These are phyloP conservation scores for Coprinopsis cinerea DNA, from an alignment of 768 basidiomycete genomes.

Conservation along the genomic window DNA sequence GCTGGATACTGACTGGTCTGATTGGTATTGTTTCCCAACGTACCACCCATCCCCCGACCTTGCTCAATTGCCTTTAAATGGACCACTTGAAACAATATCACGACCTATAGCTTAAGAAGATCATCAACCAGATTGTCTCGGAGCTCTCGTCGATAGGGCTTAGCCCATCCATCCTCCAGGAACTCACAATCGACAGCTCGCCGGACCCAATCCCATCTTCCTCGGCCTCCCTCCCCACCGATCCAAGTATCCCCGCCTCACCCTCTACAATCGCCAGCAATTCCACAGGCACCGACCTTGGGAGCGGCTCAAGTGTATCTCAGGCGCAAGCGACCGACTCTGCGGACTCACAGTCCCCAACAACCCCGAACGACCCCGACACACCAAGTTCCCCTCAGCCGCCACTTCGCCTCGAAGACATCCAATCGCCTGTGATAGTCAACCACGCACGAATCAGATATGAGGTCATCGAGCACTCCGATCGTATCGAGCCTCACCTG, in stretches of 20 bases:
- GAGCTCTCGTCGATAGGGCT: conserved; percentile 74
- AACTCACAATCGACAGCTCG: conserved; percentile 28
- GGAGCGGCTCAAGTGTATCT: no score
- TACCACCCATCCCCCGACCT: no score
- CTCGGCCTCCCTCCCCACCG: no score
- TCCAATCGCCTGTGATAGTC: conserved; percentile 3
- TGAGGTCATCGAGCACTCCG: conserved; percentile 45
- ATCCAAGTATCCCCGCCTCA: no score
- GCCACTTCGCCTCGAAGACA: not conserved
- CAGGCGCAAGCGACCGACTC: not conserved
- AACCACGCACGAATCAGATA: conserved; percentile 38
- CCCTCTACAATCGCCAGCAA: no score
- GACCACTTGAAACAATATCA: not conserved
- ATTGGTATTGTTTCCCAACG: not conserved
- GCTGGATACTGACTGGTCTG: no score
- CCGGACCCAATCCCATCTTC: no score
- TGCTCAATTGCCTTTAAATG: no score
- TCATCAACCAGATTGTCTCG: conserved; percentile 75
- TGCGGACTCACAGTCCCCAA: not conserved
- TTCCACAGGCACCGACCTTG: no score
- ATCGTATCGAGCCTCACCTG: conserved; percentile 51
- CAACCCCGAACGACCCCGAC: not conserved
- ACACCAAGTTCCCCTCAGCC: conserved; percentile 15
- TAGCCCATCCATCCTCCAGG: conserved; percentile 41
- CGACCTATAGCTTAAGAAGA: conserved; percentile 68